These are phyloP conservation scores for Gossypium schwendimanii DNA, from an alignment of 441 rosid genomes.

Conservation along the genomic window DNA sequence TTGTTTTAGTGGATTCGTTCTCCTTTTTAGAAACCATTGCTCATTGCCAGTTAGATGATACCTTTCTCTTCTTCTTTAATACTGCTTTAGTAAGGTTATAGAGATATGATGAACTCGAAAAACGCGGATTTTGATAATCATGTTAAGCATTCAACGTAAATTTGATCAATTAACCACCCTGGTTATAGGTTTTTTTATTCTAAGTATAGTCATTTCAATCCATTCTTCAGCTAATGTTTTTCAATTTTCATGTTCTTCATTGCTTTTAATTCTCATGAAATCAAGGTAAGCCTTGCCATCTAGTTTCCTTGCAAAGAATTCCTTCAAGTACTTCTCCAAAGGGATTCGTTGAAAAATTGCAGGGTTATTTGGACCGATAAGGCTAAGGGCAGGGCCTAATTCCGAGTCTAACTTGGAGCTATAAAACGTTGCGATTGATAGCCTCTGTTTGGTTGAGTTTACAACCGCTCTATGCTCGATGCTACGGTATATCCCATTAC, in stretches of 20 bases:
- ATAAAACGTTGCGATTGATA: slow-evolving; percentile 37
- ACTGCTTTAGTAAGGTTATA: too few species aligned
- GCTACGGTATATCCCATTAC: slow-evolving; percentile 42
- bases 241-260: neutral
- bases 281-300: slow-evolving; percentile 36
- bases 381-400: slow-evolving; percentile 37
- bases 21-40: neutral
- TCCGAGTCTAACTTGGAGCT: slow-evolving; percentile 25
- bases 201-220: neutral
- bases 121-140: too few species aligned
- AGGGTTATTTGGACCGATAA: slow-evolving; percentile 20
- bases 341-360: slow-evolving; percentile 23
- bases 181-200: neutral
- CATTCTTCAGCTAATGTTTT: neutral
- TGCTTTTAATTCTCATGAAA: slow-evolving; percentile 22
- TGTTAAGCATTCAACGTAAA: neutral
- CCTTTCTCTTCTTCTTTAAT: too few species aligned
- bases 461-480: slow-evolving; percentile 41
- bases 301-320: slow-evolving; percentile 30
- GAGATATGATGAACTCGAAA: too few species aligned
- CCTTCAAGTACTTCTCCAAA: slow-evolving; percentile 30
- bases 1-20: neutral
- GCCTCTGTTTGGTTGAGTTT: slow-evolving; percentile 31
- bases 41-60: too few species aligned
- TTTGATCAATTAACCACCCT: too few species aligned